Conservation (phyloP, 176 grass and related monocot species). For the Metroxylon sagu region DNA sequence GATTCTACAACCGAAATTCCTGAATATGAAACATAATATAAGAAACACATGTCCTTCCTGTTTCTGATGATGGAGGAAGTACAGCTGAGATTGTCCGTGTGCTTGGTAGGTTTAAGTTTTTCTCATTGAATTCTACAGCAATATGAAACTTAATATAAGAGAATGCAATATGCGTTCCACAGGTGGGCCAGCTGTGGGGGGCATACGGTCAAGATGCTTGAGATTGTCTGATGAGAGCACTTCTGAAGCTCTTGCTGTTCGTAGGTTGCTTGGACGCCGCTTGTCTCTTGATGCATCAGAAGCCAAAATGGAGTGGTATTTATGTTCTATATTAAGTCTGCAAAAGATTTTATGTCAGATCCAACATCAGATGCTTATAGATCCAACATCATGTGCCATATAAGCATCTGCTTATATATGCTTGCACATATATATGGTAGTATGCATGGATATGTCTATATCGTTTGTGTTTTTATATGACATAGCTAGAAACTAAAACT, state of each 20-base stretch:
- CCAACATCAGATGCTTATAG: background rate
- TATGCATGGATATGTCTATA: too few relatives aligned
- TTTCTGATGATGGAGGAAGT: constrained; percentile 95
- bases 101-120: constrained; percentile 40
- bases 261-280: constrained; percentile 78
- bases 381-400: too few relatives aligned
- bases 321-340: constrained; percentile 4
- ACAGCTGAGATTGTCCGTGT: constrained; percentile 96
- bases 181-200: constrained; percentile 94
- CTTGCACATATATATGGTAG: background rate
- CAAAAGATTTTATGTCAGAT: background rate
- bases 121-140: background rate
- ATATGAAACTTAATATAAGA: too few relatives aligned
- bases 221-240: constrained; percentile 96
- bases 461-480: too few relatives aligned
- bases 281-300: constrained; percentile 70
- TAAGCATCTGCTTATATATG: background rate
- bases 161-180: constrained; percentile 7
- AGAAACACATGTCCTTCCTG: constrained; percentile 82
- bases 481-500: too few relatives aligned
- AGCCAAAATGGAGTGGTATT: constrained; percentile 82
- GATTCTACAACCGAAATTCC: too few relatives aligned
- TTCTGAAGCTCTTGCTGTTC: constrained; percentile 76
- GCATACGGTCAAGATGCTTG: constrained; percentile 96
- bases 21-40: too few relatives aligned